Base-by-base conservation (phyloP, 2,329 filamentous ascomycete species). In the Eutypa lata region DNA sequence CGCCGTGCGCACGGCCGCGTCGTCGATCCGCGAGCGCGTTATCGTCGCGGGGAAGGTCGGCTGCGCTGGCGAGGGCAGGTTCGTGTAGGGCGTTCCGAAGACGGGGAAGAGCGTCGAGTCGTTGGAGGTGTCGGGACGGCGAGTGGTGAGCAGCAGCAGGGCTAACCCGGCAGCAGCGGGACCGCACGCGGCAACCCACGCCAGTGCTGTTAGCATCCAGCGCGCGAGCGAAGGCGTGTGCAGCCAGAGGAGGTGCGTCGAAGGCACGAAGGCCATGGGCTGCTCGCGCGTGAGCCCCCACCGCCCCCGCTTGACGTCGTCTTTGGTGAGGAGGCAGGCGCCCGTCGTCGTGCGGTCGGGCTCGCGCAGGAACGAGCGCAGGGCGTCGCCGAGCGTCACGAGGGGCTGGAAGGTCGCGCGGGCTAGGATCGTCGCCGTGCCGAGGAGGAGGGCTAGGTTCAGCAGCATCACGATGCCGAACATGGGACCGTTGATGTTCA, bases 321-420 rank as follows among this genome's bases (percentile, higher is more conserved):
- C 51, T 56, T 80, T 80, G 51, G 72, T 73, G 47, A 81, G 61
- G 14, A 81, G 70, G 53, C 75, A 80, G 6, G 70, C 68, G 18
- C 70, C 71, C 26, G 66, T 67, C 0, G 66, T 70, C 22, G 62
- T 61, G 7, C 56, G 53, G 37, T 69, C 67, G 3, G 66, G 64
- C 35, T 56, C 48, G 16, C 55, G 57, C 14, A 68, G 61, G 54
- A 68, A 70, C 11, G 64, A 67, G 42, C 63, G 65, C 47, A 69
- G 61, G 31, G 65, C 58, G 48, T 69, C 67, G 52, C 67, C 67
- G 24, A 68, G 55, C 3, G 67, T 68, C 18, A 56, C 64, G 46
- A 69, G 59, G n/a, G 66, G 66, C 16, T 63, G 57, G 55, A 67
- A 67, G 19, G 55, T 51, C 13, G 64, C 59, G 28, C 57, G 53